These are phyloP conservation scores for Sugiyamaella valdiviana DNA, from an alignment of 805 yeast genomes.

Conservation along the genomic window DNA sequence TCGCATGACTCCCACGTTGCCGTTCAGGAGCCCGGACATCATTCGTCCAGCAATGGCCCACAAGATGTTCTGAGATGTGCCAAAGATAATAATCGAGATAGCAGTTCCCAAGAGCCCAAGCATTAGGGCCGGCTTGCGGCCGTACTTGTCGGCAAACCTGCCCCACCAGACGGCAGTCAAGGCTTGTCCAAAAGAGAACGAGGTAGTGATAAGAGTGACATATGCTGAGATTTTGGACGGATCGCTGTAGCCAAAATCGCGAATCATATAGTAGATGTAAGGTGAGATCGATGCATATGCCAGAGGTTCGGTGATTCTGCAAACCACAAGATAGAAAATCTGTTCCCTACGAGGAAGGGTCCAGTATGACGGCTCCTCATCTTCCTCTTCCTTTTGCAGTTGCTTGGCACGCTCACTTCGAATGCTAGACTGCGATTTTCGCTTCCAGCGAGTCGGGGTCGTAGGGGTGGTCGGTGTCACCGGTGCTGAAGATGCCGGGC, in stretches of 20 bases:
- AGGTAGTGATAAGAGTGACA: slow-evolving; percentile 47
- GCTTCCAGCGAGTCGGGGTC: slow-evolving; percentile 7
- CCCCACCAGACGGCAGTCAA: slow-evolving; percentile 57
- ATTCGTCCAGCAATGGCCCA: slow-evolving; percentile 50
- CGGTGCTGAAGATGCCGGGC: neutral
- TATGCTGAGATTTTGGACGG: slow-evolving; percentile 26
- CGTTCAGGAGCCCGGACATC: slow-evolving; percentile 51
- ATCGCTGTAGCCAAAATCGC: slow-evolving; percentile 41
- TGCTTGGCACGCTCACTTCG: neutral
- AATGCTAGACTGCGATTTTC: slow-evolving; percentile 1
- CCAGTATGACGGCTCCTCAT: slow-evolving; percentile 16
- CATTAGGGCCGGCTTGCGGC: slow-evolving; percentile 49
- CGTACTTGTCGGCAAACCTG: slow-evolving; percentile 44
- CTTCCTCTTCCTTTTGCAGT: neutral
- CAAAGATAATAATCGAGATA: slow-evolving; percentile 43
- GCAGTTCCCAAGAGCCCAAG: slow-evolving; percentile 50
- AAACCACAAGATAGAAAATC: slow-evolving; percentile 18
- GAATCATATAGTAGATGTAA: slow-evolving; percentile 56
- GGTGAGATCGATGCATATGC: slow-evolving; percentile 60
- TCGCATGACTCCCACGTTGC: slow-evolving; percentile 57
- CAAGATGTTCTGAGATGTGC: slow-evolving; percentile 47
- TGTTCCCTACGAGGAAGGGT: slow-evolving; percentile 22
- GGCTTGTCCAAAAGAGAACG: slow-evolving; percentile 56
- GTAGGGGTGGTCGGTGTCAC: slow-evolving; percentile 1
- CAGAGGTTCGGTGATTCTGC: slow-evolving; percentile 53